phyloP scores from a whole-genome alignment of 495 filamentous ascomycete species.

The Xanthoparmelia taractica region DNA sequence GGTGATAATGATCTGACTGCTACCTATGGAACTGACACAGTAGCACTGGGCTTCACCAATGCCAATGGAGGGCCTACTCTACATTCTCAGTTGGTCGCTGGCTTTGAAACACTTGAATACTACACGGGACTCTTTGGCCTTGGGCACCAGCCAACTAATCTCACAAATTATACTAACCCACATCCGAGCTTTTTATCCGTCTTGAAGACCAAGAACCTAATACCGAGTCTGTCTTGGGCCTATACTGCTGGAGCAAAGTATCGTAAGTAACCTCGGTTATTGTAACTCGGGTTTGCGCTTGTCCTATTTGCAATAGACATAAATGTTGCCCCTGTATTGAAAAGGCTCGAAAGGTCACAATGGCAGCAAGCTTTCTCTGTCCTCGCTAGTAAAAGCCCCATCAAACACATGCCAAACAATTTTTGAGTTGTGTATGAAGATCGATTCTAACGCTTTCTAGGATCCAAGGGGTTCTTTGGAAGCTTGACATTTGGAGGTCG shows the following conservation, averaged over 20 bases:
- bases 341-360: too few species aligned
- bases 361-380: too few species aligned
- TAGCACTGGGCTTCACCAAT: slow-evolving; percentile 38
- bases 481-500: slow-evolving; percentile 52
- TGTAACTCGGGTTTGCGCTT: too few species aligned
- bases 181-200: slow-evolving; percentile 43
- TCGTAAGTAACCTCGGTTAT: slow-evolving; percentile 27
- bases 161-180: slow-evolving; percentile 38
- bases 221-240: slow-evolving; percentile 46
- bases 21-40: slow-evolving; percentile 42
- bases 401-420: neutral
- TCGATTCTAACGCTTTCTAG: slow-evolving; percentile 25
- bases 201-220: slow-evolving; percentile 38
- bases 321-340: too few species aligned
- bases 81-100: slow-evolving; percentile 40
- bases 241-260: slow-evolving; percentile 54
- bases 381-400: neutral
- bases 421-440: neutral
- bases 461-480: slow-evolving; percentile 40
- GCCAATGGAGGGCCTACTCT: slow-evolving; percentile 35
- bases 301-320: too few species aligned
- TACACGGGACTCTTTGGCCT: slow-evolving; percentile 49
- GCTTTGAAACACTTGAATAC: slow-evolving; percentile 39
- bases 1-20: slow-evolving; percentile 33
- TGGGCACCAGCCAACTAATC: slow-evolving; percentile 41